Base-by-base conservation (phyloP, 129 eudicot species). In the Oenanthe sinensis region DNA sequence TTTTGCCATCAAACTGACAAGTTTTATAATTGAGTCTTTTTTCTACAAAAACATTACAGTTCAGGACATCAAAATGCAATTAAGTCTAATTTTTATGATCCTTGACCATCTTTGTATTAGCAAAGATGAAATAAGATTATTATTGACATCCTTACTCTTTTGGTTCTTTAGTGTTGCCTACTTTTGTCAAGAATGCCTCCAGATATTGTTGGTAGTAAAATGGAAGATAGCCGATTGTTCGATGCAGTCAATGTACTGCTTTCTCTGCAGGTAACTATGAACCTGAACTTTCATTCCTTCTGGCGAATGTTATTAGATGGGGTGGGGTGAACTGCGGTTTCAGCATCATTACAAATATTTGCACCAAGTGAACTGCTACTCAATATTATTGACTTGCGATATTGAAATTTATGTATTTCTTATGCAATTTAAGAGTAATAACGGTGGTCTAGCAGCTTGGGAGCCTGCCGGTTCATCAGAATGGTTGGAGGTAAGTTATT, bases 391-490 rank as follows among this genome's bases (percentile, higher is more conserved):
- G 40, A 67, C 22, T 26, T 67, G 2, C 14, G 16, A 67, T 67
- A 28, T 20, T 67, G 40, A 67, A 11, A 3, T 67, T 67, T 3
- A 8, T 30, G 1, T 62, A 24, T 24, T 26, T 67, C 36, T 7
- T 67, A 2, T 67, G 73, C 73, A 67, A 36, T 70, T 12, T 3
- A 7, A 94, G 98, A 88, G 98, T 84, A 87, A 91, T 83, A 95
- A 90, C 76, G 98, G 98, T 16, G 98, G 97, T 36, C 69, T 95
- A 75, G 83, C 94, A 0, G 97, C 92, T 20, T 95, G 97, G 98
- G 98, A 95, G 85, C 97, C 98, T 72, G 89, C 92, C 44, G 88
- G 90, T 76, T 82, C 96, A 6, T 76, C 85, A 8, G 80, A 87
- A 28, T 95, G 97, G 97, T 75, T 94, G 68, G 98, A 94, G 94